phyloP scores from a whole-genome alignment of 2,329 filamentous ascomycete species.

The Ramularia collo-cygni region DNA sequence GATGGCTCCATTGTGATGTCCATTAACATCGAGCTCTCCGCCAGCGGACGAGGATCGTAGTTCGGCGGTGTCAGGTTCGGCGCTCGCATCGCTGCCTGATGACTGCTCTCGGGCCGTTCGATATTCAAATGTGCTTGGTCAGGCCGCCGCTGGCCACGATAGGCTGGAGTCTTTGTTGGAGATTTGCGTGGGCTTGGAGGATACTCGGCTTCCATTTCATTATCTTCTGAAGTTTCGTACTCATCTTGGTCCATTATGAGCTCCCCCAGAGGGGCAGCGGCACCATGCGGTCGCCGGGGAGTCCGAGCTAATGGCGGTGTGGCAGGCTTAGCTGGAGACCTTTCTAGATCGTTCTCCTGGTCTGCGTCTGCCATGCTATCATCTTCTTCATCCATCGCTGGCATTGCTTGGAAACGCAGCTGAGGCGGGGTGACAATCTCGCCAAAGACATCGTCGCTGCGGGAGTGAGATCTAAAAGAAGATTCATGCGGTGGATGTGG shows the following conservation, averaged over 20 bases:
- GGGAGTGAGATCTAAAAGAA: constrained; percentile 19
- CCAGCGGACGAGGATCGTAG: constrained; percentile 18
- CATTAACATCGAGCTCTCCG: constrained; percentile 21
- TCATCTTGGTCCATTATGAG: constrained; percentile 25
- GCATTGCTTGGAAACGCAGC: constrained; percentile 4
- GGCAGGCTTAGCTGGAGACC: constrained; percentile 33
- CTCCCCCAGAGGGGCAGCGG: constrained; percentile 26
- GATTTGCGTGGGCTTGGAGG: constrained; percentile 31
- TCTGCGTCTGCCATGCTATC: constrained; percentile 32
- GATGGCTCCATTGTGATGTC: constrained; percentile 12
- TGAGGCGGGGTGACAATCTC: constrained; percentile 1
- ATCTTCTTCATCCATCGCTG: constrained; percentile 25
- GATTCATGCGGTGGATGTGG: constrained; percentile 5
- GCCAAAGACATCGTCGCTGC: constrained; percentile 20
- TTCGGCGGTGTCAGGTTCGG: constrained; percentile 25
- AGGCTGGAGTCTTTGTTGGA: not conserved
- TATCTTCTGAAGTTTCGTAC: constrained; percentile 14
- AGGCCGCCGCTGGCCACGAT: no score
- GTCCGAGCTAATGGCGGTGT: constrained; percentile 24
- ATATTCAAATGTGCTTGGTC: no score
- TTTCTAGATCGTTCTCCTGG: constrained; percentile 45
- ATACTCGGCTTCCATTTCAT: constrained; percentile 29
- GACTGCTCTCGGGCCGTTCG: constrained; percentile 21
- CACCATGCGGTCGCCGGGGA: constrained; percentile 25
- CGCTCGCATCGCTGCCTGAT: constrained; percentile 14